Conservation (phyloP, 2,329 filamentous ascomycete genomes). For the Calonectria naviculata region DNA sequence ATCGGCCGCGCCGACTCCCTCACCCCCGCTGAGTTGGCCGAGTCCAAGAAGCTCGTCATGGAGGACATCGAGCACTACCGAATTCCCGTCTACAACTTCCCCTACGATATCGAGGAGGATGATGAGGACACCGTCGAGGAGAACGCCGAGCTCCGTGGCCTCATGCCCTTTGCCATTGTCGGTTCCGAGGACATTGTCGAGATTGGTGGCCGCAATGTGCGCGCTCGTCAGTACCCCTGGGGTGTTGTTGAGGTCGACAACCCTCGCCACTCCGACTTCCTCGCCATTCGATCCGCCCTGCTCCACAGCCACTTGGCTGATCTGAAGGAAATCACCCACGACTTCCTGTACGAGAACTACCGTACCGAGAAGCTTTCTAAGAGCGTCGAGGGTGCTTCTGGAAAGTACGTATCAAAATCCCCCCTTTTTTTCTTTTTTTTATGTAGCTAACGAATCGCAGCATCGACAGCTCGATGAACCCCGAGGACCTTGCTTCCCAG, state of each 20-base stretch:
- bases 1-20: slow-evolving; percentile 99
- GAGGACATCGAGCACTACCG: slow-evolving; percentile 99
- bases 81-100: slow-evolving; percentile 99
- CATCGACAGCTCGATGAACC: slow-evolving; percentile 88
- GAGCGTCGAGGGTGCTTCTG: slow-evolving; percentile 92
- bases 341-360: slow-evolving; percentile 99
- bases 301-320: slow-evolving; percentile 98
- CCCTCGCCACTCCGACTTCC: slow-evolving; percentile 97
- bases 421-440: background rate
- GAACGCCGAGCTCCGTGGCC: slow-evolving; percentile 94
- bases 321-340: slow-evolving; percentile 99
- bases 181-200: slow-evolving; percentile 96
- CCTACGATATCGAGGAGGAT: slow-evolving; percentile 99
- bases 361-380: slow-evolving; percentile 99
- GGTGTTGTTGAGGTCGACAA: slow-evolving; percentile 99
- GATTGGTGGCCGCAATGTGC: slow-evolving; percentile 90
- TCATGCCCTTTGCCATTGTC: slow-evolving; percentile 99
- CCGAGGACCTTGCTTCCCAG: slow-evolving; percentile 95
- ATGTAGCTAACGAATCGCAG: slow-evolving; percentile 55
- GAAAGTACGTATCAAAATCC: slow-evolving; percentile 74
- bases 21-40: slow-evolving; percentile 94
- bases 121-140: slow-evolving; percentile 99
- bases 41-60: slow-evolving; percentile 99
- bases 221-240: slow-evolving; percentile 98
- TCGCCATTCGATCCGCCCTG: slow-evolving; percentile 95